Evolutionary conservation across 116 monocot genomes (phyloP).

Genomic region (Iris pallida): DNA sequence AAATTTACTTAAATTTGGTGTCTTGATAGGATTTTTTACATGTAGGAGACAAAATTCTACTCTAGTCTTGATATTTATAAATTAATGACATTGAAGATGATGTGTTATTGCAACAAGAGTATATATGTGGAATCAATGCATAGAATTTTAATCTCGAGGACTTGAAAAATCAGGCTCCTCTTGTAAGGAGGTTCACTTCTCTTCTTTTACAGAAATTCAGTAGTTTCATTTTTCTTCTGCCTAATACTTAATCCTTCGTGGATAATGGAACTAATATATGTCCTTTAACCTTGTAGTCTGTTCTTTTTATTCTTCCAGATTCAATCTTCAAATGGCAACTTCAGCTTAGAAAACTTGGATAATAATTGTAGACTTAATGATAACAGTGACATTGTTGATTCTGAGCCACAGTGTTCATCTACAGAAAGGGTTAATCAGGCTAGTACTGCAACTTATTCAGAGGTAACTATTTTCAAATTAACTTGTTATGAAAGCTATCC

Average conservation of each 20-base stretch:
- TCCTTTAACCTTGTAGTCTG: not conserved
- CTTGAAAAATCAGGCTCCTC: constrained; percentile 86
- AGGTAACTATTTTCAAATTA: constrained; percentile 34
- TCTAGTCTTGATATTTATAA: too few relatives aligned
- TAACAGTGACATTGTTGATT: constrained; percentile 20
- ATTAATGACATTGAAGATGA: too few relatives aligned
- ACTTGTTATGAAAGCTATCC: not conserved
- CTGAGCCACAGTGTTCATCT: constrained; percentile 15
- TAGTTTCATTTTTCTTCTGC: not conserved
- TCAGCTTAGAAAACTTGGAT: constrained; percentile 32
- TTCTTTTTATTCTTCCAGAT: constrained; percentile 29
- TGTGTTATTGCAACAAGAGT: constrained; percentile 13
- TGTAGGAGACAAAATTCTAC: too few relatives aligned
- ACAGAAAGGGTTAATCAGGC: constrained; percentile 17
- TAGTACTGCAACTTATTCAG: constrained; percentile 7
- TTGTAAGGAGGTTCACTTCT: constrained; percentile 45
- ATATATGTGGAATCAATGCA: constrained; percentile 87
- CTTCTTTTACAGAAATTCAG: too few relatives aligned
- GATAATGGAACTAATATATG: not conserved
- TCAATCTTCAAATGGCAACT: constrained; percentile 22
- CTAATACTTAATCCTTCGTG: not conserved
- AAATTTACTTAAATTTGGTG: too few relatives aligned
- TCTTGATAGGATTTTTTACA: too few relatives aligned
- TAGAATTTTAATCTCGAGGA: constrained; percentile 99
- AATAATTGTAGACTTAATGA: constrained; percentile 26